Evolutionary conservation across 2,329 filamentous ascomycete genomes (phyloP).

Genomic region (Elsinoe batatas): DNA sequence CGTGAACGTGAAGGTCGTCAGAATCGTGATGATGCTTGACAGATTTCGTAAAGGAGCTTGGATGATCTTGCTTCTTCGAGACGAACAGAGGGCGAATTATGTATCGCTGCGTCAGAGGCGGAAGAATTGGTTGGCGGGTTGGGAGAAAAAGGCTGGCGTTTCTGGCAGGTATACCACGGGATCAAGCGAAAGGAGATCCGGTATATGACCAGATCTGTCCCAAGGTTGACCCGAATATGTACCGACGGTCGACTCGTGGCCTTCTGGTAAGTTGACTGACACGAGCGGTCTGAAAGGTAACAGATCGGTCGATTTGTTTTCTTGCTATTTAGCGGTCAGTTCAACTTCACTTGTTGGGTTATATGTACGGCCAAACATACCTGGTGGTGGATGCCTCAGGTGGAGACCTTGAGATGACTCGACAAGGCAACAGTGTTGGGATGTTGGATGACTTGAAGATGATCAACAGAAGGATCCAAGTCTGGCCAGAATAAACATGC

Average conservation of each 20-base stretch:
- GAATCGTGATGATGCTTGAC: background rate
- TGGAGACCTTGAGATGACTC: background rate
- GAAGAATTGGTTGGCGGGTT: background rate
- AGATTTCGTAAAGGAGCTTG: background rate
- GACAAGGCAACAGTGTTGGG: constrained; percentile 5
- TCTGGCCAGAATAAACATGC: constrained; percentile 3
- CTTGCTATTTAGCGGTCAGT: background rate
- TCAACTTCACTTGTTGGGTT: background rate
- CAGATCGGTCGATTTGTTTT: constrained; percentile 1
- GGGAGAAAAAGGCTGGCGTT: constrained; percentile 2
- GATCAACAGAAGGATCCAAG: background rate
- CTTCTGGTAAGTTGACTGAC: constrained; percentile 4
- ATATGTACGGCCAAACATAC: background rate
- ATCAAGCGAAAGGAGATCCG: background rate
- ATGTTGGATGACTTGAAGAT: background rate
- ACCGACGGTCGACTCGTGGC: background rate
- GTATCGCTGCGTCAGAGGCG: constrained; percentile 9
- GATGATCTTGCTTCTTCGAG: constrained; percentile 4
- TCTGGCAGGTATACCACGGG: constrained; percentile 5
- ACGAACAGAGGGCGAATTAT: background rate
- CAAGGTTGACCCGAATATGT: constrained; percentile 5
- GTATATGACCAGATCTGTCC: background rate
- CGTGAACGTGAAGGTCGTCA: background rate
- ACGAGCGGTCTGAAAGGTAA: background rate
- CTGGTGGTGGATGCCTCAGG: background rate